phyloP scores from a whole-genome alignment of 768 basidiomycete genomes.

The Punctularia strigosozonata region DNA sequence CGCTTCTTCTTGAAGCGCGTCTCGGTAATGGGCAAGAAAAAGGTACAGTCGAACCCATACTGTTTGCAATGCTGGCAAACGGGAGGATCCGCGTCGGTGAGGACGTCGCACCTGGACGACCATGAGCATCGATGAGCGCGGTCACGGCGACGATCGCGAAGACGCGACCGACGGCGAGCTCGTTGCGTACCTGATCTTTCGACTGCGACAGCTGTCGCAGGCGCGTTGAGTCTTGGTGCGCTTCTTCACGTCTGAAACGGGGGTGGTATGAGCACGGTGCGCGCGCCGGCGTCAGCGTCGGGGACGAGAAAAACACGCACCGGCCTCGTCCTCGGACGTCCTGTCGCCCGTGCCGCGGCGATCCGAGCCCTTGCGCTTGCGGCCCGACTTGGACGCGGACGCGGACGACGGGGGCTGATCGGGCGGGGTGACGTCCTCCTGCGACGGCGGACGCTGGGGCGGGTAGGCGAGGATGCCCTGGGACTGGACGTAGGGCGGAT shows the following conservation, averaged over 20 bases:
- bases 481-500: constrained; percentile 15
- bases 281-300: constrained; percentile 1
- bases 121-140: too few species aligned
- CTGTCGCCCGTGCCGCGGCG: constrained; percentile 27
- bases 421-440: constrained; percentile 56
- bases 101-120: constrained; percentile 63
- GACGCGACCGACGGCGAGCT: constrained; percentile 1
- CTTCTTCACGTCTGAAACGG: constrained; percentile 59
- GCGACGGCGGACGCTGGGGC: constrained; percentile 33
- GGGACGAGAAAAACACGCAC: constrained; percentile 4
- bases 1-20: constrained; percentile 98
- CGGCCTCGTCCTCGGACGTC: constrained; percentile 50
- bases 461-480: constrained; percentile 43
- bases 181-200: constrained; percentile 64
- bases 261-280: constrained; percentile 15
- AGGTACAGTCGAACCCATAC: constrained; percentile 89
- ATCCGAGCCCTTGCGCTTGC: constrained; percentile 9
- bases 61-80: constrained; percentile 93
- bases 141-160: not conserved
- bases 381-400: constrained; percentile 17
- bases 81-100: constrained; percentile 65
- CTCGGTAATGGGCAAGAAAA: constrained; percentile 96
- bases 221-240: constrained; percentile 89
- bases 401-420: constrained; percentile 23
- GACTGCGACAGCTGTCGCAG: constrained; percentile 82